Evolutionary conservation across 163 green algal species (phyloP).

Genomic region (Chloromonas sp.): DNA sequence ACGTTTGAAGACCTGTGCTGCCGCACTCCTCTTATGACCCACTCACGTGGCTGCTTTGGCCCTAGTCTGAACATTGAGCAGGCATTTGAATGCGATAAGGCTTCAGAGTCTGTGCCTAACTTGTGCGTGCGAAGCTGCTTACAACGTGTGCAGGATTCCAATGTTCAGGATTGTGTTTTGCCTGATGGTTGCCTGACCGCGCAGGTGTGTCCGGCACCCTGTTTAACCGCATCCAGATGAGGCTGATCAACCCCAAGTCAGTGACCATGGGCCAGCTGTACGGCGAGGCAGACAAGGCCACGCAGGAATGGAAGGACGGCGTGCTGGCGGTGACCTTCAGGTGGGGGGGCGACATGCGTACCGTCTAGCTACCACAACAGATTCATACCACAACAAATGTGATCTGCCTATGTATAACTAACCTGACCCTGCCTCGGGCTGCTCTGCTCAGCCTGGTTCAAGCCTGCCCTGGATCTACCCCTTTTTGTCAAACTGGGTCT

Average conservation of each 20-base stretch:
- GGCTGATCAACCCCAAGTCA: conserved; percentile 72
- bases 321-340: conserved; percentile 66
- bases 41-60: background rate
- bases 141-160: background rate
- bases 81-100: background rate
- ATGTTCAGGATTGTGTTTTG: background rate
- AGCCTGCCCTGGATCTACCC: too few species aligned
- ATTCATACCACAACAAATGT: too few species aligned
- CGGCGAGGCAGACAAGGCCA: conserved; percentile 46
- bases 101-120: background rate
- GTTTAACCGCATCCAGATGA: conserved; percentile 53
- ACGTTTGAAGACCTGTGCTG: too few species aligned
- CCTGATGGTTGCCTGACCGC: background rate
- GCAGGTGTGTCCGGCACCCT: conserved; percentile 41
- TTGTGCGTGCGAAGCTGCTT: too few species aligned
- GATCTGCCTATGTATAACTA: too few species aligned
- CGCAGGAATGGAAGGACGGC: conserved; percentile 77
- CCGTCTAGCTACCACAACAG: too few species aligned
- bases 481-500: too few species aligned
- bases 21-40: background rate
- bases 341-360: background rate
- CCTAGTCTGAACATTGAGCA: background rate
- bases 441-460: too few species aligned
- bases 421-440: too few species aligned
- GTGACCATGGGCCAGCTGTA: conserved; percentile 84